phyloP scores from a whole-genome alignment of 2,329 filamentous ascomycete genomes.

The Rhinocladiella mackenziei region DNA sequence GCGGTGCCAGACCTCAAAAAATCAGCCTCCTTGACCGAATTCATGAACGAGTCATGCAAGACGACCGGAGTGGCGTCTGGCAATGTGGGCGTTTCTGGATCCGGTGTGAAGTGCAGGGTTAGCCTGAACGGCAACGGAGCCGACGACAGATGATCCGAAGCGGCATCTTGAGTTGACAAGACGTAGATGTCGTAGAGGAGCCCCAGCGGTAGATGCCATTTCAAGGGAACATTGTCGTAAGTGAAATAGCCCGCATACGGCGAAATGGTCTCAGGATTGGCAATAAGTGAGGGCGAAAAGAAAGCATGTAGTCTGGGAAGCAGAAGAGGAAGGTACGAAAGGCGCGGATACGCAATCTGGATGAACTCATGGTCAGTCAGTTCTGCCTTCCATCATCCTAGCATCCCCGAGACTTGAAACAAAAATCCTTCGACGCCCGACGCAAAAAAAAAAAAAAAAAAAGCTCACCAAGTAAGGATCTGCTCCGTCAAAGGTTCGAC shows the following conservation, averaged over 20 bases:
- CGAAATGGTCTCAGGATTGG: slow-evolving; percentile 47
- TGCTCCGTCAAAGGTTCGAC: slow-evolving; percentile 56
- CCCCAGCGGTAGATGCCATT: slow-evolving; percentile 69
- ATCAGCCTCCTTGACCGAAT: slow-evolving; percentile 75
- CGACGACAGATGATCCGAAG: slow-evolving; percentile 46
- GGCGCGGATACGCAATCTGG: slow-evolving; percentile 58
- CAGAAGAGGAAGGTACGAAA: slow-evolving; percentile 66
- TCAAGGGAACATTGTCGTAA: slow-evolving; percentile 64
- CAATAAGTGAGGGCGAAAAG: slow-evolving; percentile 57
- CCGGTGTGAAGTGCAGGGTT: slow-evolving; percentile 52
- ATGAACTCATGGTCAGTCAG: slow-evolving; percentile 11
- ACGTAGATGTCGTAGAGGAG: slow-evolving; percentile 66
- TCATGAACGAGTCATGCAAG: slow-evolving; percentile 63
- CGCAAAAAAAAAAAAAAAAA: neutral
- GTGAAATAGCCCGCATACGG: slow-evolving; percentile 59
- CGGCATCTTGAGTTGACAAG: slow-evolving; percentile 27
- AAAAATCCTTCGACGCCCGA: too few species aligned
- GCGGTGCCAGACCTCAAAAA: slow-evolving; percentile 83
- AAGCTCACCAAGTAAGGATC: slow-evolving; percentile 56
- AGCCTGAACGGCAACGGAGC: slow-evolving; percentile 57
- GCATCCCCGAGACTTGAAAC: neutral
- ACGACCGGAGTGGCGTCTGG: slow-evolving; percentile 58
- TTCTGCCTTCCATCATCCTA: neutral
- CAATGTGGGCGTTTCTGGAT: slow-evolving; percentile 51
- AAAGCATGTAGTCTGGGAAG: slow-evolving; percentile 60